Percentiles rank a stretch among this genome's conserved stretches.
Conservation (phyloP, 2,329 filamentous ascomycete species). For the Penicillium oxalicum region DNA sequence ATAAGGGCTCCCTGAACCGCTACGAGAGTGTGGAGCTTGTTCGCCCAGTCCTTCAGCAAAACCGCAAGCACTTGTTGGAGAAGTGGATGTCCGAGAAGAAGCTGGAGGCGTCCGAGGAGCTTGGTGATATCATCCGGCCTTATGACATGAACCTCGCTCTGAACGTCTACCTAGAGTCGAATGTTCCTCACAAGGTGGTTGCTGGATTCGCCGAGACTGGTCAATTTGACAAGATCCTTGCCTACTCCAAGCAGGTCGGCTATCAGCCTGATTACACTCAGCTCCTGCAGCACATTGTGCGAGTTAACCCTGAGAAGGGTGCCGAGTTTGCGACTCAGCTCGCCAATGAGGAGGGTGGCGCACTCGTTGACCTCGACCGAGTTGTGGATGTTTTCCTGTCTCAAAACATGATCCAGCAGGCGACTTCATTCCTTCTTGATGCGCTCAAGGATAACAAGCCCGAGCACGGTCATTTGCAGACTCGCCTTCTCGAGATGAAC, state of each 20-base stretch:
- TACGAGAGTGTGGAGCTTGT: conserved; percentile 93
- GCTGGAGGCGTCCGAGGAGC: conserved; percentile 89
- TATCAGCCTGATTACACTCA: conserved; percentile 95
- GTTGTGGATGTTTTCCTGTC: conserved; percentile 98
- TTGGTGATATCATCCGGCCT: conserved; percentile 86
- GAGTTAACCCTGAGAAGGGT: conserved; percentile 86
- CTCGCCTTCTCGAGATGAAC: conserved; percentile 95
- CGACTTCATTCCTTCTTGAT: conserved; percentile 95
- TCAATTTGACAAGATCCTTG: conserved; percentile 93
- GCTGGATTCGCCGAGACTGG: conserved; percentile 92
- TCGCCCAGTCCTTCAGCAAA: conserved; percentile 84
- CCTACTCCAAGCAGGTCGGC: conserved; percentile 75
- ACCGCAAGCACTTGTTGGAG: conserved; percentile 89
- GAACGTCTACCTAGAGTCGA: conserved; percentile 82
- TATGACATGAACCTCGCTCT: conserved; percentile 87
- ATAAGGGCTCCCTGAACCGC: conserved; percentile 88
- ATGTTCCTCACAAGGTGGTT: conserved; percentile 87
- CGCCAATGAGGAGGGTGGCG: conserved; percentile 80
- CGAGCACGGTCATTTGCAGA: conserved; percentile 90
- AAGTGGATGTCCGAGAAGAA: conserved; percentile 98
- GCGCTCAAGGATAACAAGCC: conserved; percentile 91
- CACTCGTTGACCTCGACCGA: conserved; percentile 84
- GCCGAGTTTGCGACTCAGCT: conserved; percentile 90
- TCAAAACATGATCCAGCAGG: conserved; percentile 95
- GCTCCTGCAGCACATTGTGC: conserved; percentile 85